phyloP scores from a whole-genome alignment of 768 basidiomycete species.

The Amanita subjunquillea region DNA sequence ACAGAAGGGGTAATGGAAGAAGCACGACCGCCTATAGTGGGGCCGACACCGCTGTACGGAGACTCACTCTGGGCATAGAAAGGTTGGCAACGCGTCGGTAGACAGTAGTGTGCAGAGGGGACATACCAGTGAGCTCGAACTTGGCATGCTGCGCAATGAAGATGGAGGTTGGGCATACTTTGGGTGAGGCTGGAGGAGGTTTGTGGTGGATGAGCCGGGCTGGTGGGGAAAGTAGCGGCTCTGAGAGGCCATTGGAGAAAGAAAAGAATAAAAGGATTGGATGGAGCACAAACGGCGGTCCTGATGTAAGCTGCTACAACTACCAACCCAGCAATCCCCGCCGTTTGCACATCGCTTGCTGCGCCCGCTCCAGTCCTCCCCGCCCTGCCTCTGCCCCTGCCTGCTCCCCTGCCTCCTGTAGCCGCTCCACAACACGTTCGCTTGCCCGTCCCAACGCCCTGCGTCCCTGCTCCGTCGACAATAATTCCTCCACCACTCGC shows the following conservation, averaged over 20 bases:
- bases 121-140: constrained; percentile 32
- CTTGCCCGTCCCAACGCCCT: constrained; percentile 35
- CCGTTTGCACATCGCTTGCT: background rate
- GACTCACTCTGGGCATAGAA: constrained; percentile 25
- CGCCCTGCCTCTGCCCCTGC: constrained; percentile 31
- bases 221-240: constrained; percentile 29
- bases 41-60: constrained; percentile 23
- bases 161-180: constrained; percentile 29
- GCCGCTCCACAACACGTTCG: constrained; percentile 36
- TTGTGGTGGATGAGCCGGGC: constrained; percentile 36
- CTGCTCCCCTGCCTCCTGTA: constrained; percentile 40
- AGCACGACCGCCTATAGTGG: constrained; percentile 14
- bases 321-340: constrained; percentile 14
- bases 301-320: background rate
- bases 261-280: constrained; percentile 13
- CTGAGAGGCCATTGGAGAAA: constrained; percentile 22
- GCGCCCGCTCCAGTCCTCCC: background rate
- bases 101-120: constrained; percentile 2
- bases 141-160: constrained; percentile 25
- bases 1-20: constrained; percentile 29
- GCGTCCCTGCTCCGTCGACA: constrained; percentile 13
- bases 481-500: background rate
- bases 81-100: background rate
- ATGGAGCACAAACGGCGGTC: constrained; percentile 10
- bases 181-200: constrained; percentile 37